Evolutionary conservation across 1,139 yeast species (phyloP).

Genomic region (Yamadazyma kanchanaburiensis): DNA sequence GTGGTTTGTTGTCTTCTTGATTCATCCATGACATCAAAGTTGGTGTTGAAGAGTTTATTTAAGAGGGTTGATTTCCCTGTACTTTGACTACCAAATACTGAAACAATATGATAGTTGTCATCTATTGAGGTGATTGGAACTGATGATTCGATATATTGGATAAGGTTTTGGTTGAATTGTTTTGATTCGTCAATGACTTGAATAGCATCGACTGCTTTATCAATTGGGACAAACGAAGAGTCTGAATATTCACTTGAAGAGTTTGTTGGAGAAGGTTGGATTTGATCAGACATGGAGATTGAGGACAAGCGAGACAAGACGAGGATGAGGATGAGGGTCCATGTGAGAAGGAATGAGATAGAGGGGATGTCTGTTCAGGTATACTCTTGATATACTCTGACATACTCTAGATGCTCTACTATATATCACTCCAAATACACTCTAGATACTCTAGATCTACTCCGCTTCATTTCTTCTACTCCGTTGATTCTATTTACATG

Average conservation of each 20-base stretch:
- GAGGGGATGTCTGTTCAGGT: too few relatives aligned
- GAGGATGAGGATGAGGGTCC: too few relatives aligned
- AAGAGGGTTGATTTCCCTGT: constrained; percentile 93
- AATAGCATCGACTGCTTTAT: constrained; percentile 43
- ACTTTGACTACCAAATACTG: constrained; percentile 96
- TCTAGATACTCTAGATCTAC: too few relatives aligned
- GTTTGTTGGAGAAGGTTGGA: constrained; percentile 12
- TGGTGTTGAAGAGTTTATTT: constrained; percentile 80
- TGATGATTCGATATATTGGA: constrained; percentile 37
- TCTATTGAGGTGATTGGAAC: constrained; percentile 41
- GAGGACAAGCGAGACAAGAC: too few relatives aligned
- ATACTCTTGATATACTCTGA: too few relatives aligned
- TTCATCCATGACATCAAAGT: constrained; percentile 93
- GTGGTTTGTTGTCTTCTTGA: constrained; percentile 80
- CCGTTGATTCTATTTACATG: too few relatives aligned
- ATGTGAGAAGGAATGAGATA: too few relatives aligned
- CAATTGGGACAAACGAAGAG: constrained; percentile 44
- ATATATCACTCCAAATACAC: too few relatives aligned
- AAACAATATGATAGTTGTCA: constrained; percentile 79
- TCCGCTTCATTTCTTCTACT: too few relatives aligned
- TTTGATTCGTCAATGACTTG: constrained; percentile 83
- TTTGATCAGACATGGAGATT: constrained; percentile 3
- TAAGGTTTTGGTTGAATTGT: constrained; percentile 46
- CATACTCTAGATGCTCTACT: too few relatives aligned
- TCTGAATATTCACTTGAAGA: constrained; percentile 20